A percentile compares a stretch with the other conserved stretches of the same genome.
phyloP scores from a whole-genome alignment of 805 yeast species.

The Candida parachauliodes region DNA sequence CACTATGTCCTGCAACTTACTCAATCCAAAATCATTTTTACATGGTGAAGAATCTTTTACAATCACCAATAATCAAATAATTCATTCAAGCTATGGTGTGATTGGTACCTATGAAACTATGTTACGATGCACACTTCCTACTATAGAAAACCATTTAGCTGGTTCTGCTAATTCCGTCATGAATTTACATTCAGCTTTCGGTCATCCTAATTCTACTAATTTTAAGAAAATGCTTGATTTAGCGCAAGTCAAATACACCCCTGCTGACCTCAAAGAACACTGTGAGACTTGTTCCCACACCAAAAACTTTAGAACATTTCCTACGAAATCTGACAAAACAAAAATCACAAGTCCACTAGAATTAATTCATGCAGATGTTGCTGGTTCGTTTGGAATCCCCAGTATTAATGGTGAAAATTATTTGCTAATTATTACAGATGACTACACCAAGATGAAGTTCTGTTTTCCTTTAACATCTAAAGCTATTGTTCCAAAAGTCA shows the following conservation, averaged over 20 bases:
- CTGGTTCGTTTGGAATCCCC: background rate
- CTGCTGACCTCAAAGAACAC: background rate
- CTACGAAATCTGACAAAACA: background rate
- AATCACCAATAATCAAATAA: no score
- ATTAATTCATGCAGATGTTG: constrained; percentile 1
- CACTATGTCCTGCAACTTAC: background rate
- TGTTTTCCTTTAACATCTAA: background rate
- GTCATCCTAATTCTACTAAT: background rate
- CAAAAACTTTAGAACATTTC: background rate
- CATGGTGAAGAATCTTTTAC: background rate
- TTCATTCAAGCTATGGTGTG: background rate
- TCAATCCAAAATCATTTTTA: background rate
- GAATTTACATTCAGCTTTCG: background rate
- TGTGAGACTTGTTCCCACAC: background rate
- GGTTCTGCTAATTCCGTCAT: background rate
- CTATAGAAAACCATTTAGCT: background rate
- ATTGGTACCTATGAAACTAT: background rate
- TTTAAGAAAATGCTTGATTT: background rate
- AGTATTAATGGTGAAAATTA: background rate
- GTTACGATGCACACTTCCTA: background rate
- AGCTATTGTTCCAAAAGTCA: background rate
- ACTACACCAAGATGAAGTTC: constrained; percentile 1
- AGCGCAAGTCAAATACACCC: background rate
- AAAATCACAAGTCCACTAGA: background rate
- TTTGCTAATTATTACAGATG: background rate